phyloP scores from a whole-genome alignment of 495 filamentous ascomycete species.

The Halenospora varia region DNA sequence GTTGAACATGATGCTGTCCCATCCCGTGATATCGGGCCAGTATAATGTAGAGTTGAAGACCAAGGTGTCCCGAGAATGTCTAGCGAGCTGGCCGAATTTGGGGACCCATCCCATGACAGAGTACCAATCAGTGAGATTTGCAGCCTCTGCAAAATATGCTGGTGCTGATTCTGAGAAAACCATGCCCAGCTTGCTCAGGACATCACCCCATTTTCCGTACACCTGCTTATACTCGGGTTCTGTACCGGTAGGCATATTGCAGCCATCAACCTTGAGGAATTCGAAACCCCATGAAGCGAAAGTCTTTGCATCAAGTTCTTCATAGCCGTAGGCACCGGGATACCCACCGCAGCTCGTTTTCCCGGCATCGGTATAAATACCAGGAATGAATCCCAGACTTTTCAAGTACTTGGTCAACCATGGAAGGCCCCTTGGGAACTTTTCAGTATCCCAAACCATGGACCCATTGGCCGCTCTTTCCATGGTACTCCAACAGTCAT shows the following conservation, averaged over 20 bases:
- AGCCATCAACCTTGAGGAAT: conserved; percentile 35
- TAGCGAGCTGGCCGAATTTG: conserved; percentile 2
- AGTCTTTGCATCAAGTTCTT: conserved; percentile 31
- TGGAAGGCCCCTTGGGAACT: conserved; percentile 32
- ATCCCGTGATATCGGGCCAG: conserved; percentile 11
- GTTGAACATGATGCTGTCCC: conserved; percentile 20
- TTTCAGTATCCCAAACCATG: conserved; percentile 14
- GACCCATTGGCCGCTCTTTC: conserved; percentile 24
- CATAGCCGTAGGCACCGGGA: conserved; percentile 26
- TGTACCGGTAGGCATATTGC: conserved; percentile 16
- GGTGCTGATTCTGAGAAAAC: conserved; percentile 21
- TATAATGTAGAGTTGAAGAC: conserved; percentile 12
- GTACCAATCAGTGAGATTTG: conserved; percentile 21
- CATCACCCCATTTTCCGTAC: conserved; percentile 12
- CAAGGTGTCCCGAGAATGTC: conserved; percentile 13
- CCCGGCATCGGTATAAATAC: conserved; percentile 33
- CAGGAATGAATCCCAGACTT: conserved; percentile 27
- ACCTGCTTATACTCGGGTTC: conserved; percentile 13
- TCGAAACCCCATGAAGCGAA: conserved; percentile 34
- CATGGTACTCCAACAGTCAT: conserved; percentile 53
- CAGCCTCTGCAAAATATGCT: conserved; percentile 17
- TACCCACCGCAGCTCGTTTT: conserved; percentile 20
- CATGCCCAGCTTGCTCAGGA: conserved; percentile 12
- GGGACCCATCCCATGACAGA: conserved; percentile 11
- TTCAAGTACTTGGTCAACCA: conserved; percentile 29